phyloP scores from a whole-genome alignment of 805 yeast species.

The Candida vaughaniae region DNA sequence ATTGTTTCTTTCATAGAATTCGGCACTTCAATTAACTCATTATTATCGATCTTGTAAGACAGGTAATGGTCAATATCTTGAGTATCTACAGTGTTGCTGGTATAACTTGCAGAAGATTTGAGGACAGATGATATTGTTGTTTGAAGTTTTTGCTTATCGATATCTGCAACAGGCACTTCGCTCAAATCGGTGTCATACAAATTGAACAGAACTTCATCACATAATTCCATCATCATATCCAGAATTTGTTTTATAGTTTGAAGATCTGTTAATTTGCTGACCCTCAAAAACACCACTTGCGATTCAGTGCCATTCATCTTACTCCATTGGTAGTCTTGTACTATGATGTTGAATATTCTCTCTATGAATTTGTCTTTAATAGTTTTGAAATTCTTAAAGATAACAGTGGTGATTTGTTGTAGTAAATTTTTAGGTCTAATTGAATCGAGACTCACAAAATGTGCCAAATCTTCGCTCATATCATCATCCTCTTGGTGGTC shows the following conservation, averaged over 20 bases:
- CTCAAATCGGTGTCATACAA: background rate
- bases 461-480: conserved; percentile 4
- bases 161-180: conserved; percentile 1
- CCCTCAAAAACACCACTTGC: conserved; percentile 3
- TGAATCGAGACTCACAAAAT: conserved; percentile 24
- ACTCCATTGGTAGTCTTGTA: conserved; percentile 32
- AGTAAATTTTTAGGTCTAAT: conserved; percentile 33
- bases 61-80: conserved; percentile 23
- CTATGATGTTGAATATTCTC: conserved; percentile 25
- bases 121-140: conserved; percentile 1
- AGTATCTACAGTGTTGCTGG: background rate
- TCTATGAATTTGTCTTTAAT: conserved; percentile 30
- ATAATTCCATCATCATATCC: conserved; percentile 1
- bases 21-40: conserved; percentile 59
- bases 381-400: conserved; percentile 33
- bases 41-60: conserved; percentile 53
- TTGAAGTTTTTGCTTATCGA: conserved; percentile 1
- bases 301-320: conserved; percentile 2
- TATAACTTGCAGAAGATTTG: background rate
- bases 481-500: conserved; percentile 17
- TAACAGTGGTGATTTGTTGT: conserved; percentile 34
- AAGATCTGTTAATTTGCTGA: conserved; percentile 1
- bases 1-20: conserved; percentile 51
- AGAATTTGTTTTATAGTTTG: conserved; percentile 1
- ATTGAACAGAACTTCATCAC: conserved; percentile 5